Evolutionary conservation across 2,329 filamentous ascomycete species (phyloP), one percentile per base, ranked within the genome.

Genomic region (Pseudopyricularia javanii): DNA sequence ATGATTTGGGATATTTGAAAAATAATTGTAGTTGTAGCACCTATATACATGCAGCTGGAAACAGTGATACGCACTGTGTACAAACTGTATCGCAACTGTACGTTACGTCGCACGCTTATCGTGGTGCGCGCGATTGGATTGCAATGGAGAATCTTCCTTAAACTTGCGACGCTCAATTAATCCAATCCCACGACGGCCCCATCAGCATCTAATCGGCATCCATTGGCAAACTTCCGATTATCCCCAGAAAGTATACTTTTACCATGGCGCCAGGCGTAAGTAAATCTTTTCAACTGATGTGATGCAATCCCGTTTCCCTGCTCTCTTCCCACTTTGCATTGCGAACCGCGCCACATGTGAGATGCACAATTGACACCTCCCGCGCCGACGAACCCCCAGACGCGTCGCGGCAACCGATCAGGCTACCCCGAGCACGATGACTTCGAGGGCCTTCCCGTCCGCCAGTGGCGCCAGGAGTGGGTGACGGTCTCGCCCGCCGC

Each of bases 381-480:
- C 57, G 59, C 59, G 58, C 35, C 50, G 56, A 55, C 15, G n/a
- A 57, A 54, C 26, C 49, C 58, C 45, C 64, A 79, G 68, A 81
- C 78, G 52, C 71, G 79, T 63, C 76, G 79, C 57, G 76, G 78
- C 57, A 76, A 75, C 56, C 74, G 79, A 54, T 68, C 74, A 57
- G 75, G 72, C 51, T 80, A 78, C 57, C 71, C 74, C 37, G 79
- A 82, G 58, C 78, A 80, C 60, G 79, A 82, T 61, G 78, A 81
- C 57, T 81, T 82, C 53, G 79, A 82, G 68, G 78, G 90, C 55
- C 77, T 96, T 11, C 91, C 91, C 15, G 86, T 96, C 54, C 85
- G 90, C 62, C 89, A 95, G 78, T 97, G 90, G 86, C 83, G 87
- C 53, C 82, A 86, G 57, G 82, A 86, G 54, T 74, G 73, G 68